phyloP scores from a whole-genome alignment of 1,139 yeast species.

The Kodamaea plutei region DNA sequence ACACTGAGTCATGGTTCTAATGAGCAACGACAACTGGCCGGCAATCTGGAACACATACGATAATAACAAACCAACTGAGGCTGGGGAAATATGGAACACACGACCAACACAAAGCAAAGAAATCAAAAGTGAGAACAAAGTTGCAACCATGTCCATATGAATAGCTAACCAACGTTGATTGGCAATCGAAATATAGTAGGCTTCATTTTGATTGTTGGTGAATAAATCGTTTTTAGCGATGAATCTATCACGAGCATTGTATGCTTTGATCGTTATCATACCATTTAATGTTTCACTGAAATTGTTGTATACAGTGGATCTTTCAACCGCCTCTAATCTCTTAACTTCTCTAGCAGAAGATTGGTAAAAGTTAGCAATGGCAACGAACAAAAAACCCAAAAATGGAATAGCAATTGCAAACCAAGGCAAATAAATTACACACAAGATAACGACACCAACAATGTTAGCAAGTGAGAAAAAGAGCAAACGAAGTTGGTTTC shows the following conservation, averaged over 20 bases:
- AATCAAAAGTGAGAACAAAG: slow-evolving; percentile 32
- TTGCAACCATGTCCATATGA: slow-evolving; percentile 14
- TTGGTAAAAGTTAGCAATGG: slow-evolving; percentile 17
- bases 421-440: slow-evolving; percentile 59
- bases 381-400: slow-evolving; percentile 12
- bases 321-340: slow-evolving; percentile 18
- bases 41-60: slow-evolving; percentile 51
- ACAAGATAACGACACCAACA: slow-evolving; percentile 57
- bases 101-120: slow-evolving; percentile 58
- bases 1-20: slow-evolving; percentile 55
- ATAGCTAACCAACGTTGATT: slow-evolving; percentile 18
- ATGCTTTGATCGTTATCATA: slow-evolving; percentile 19
- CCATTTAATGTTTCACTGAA: slow-evolving; percentile 19
- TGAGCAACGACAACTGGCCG: slow-evolving; percentile 38
- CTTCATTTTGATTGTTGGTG: slow-evolving; percentile 17
- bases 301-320: slow-evolving; percentile 20
- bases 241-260: slow-evolving; percentile 12
- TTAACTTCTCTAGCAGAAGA: slow-evolving; percentile 20
- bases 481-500: slow-evolving; percentile 51
- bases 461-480: slow-evolving; percentile 48
- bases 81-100: slow-evolving; percentile 55
- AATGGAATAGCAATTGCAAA: slow-evolving; percentile 20
- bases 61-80: slow-evolving; percentile 66
- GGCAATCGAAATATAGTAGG: slow-evolving; percentile 16
- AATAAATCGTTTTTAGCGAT: slow-evolving; percentile 13